phyloP scores from a whole-genome alignment of 345 rosid species.

The Lumnitzera racemosa region DNA sequence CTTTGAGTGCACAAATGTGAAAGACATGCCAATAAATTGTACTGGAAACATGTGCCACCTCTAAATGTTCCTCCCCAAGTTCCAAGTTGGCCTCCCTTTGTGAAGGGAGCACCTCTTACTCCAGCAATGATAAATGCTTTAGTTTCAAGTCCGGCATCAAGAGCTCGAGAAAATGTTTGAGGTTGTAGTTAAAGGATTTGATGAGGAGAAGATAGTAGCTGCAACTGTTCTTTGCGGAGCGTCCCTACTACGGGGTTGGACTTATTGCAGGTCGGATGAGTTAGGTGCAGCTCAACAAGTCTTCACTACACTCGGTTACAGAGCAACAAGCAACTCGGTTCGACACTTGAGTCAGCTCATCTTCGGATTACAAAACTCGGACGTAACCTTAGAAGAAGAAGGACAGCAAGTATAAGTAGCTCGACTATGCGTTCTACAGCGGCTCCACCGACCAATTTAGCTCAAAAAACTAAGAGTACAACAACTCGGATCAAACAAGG shows the following conservation, averaged over 20 bases:
- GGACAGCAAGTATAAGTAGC: too few species aligned
- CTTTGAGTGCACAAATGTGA: slow-evolving; percentile 62
- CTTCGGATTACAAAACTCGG: too few species aligned
- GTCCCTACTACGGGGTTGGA: slow-evolving; percentile 93
- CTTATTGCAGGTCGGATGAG: too few species aligned
- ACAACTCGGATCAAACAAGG: too few species aligned
- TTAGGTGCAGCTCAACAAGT: too few species aligned
- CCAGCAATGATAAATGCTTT: slow-evolving; percentile 60
- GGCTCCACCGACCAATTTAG: too few species aligned
- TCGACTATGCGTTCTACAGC: too few species aligned
- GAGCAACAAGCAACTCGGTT: too few species aligned
- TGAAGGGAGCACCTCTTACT: slow-evolving; percentile 70
- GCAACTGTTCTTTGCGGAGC: slow-evolving; percentile 94
- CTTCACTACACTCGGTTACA: too few species aligned
- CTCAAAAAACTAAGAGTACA: too few species aligned
- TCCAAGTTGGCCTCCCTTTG: slow-evolving; percentile 79
- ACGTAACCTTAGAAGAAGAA: too few species aligned
- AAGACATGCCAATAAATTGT: slow-evolving; percentile 72
- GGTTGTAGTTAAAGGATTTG: slow-evolving; percentile 77
- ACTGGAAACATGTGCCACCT: slow-evolving; percentile 97
- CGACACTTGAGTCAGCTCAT: too few species aligned
- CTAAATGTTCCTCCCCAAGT: slow-evolving; percentile 49
- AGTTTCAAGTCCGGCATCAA: slow-evolving; percentile 86
- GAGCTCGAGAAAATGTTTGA: slow-evolving; percentile 89
- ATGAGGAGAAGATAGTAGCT: slow-evolving; percentile 84